A percentile compares a stretch with the other conserved stretches of the same genome.
Evolutionary conservation across 2,329 filamentous ascomycete genomes (phyloP).

Genomic region (Ophiocordyceps camponoti-floridani): DNA sequence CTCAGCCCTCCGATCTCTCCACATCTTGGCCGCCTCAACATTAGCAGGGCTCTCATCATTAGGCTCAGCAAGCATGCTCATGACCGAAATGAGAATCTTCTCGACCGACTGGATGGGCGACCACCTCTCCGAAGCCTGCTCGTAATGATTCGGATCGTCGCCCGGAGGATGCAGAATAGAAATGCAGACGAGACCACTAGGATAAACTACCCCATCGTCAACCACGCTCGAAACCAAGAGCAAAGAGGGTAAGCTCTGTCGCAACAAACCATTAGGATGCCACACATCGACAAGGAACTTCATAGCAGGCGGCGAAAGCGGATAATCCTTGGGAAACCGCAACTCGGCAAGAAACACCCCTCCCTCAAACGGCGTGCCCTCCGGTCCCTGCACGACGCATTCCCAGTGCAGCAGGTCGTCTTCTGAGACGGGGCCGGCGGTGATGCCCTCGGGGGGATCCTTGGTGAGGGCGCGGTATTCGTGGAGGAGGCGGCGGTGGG

Average conservation of each 20-base stretch:
- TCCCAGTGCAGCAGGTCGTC: conserved; percentile 96
- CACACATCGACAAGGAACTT: conserved; percentile 86
- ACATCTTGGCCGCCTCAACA: conserved; percentile 91
- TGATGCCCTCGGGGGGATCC: conserved; percentile 94
- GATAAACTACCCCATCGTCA: conserved; percentile 47
- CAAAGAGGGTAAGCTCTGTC: no score
- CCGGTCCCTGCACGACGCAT: conserved; percentile 85
- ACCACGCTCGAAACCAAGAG: background rate
- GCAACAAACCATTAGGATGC: conserved; percentile 84
- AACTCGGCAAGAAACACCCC: conserved; percentile 91
- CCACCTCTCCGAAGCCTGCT: conserved; percentile 90
- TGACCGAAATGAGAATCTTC: conserved; percentile 91
- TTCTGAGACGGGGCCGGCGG: conserved; percentile 79
- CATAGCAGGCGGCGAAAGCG: conserved; percentile 91
- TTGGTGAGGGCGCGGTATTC: conserved; percentile 91
- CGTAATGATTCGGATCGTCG: conserved; percentile 96
- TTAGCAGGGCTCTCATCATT: conserved; percentile 96
- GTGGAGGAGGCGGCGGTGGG: conserved; percentile 71
- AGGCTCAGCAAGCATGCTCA: conserved; percentile 95
- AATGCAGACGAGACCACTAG: conserved; percentile 85
- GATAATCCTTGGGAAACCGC: conserved; percentile 90
- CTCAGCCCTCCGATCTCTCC: conserved; percentile 65
- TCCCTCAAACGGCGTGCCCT: conserved; percentile 89
- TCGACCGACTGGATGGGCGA: conserved; percentile 93
- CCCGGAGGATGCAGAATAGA: conserved; percentile 94